Percentiles rank a stretch among this genome's conserved stretches.
These are phyloP conservation scores for Calycina herbarum DNA, from an alignment of 2,329 filamentous ascomycete species.

Conservation along the genomic window DNA sequence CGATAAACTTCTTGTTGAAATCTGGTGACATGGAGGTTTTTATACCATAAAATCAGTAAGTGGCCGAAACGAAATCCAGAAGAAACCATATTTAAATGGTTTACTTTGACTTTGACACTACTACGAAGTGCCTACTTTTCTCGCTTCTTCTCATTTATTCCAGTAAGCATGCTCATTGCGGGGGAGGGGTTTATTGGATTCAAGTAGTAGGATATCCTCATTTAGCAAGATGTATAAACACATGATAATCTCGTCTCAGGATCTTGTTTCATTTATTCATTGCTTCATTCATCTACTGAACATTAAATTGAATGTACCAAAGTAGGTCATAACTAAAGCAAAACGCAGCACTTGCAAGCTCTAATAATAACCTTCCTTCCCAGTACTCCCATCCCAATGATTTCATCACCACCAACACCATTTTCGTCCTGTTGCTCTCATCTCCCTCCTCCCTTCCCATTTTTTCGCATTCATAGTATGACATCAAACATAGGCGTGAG, in stretches of 20 bases:
- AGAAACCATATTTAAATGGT: too few relatives aligned
- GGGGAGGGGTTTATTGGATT: too few relatives aligned
- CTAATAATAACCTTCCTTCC: neutral
- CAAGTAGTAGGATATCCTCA: too few relatives aligned
- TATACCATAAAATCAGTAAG: too few relatives aligned
- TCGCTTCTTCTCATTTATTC: too few relatives aligned
- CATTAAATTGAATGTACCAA: neutral
- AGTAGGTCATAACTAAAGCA: neutral
- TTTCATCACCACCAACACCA: neutral
- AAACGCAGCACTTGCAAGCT: slow-evolving; percentile 16
- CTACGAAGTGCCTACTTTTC: too few relatives aligned
- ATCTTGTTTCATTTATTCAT: neutral
- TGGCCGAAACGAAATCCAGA: too few relatives aligned
- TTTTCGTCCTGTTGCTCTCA: neutral
- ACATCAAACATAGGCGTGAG: neutral
- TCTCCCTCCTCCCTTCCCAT: neutral
- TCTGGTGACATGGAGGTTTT: too few relatives aligned
- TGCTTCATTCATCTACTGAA: neutral
- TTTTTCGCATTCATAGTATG: neutral
- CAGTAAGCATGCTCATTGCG: too few relatives aligned
- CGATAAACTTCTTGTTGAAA: too few relatives aligned
- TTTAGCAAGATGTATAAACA: neutral
- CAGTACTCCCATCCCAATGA: neutral
- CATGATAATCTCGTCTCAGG: neutral
- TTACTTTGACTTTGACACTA: too few relatives aligned